Base-by-base conservation (phyloP, 2,329 filamentous ascomycete genomes). In the Neonectria faginata region DNA sequence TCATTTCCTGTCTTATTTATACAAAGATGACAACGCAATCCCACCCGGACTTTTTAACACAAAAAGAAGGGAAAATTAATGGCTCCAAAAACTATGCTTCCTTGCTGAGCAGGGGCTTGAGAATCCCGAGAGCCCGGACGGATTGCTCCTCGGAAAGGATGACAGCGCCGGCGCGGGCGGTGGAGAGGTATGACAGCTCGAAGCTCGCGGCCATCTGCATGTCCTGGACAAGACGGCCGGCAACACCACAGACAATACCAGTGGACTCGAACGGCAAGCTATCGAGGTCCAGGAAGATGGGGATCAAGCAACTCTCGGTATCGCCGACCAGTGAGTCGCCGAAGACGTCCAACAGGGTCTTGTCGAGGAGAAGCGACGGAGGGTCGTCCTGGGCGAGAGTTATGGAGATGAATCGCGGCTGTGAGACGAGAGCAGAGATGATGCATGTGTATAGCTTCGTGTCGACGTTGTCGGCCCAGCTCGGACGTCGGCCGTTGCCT, bases 201-300 rank as follows among this genome's bases (percentile, higher is more conserved):
- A 93, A 88, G 69, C 80, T 84, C 64, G 82, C 81, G 36, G 77
- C 76, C 70, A 81, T 81, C 59, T 84, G 79, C 78, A 93, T 90
- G 50, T 92, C 92, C 54, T 92, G 88, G 1, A 94, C 91, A 29
- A 98, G 83, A 59, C 89, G 87, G 27, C 94, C 93, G 0, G 95
- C 94, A 2, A 99, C 93, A 29, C 96, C 95, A 71, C 94, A 97
- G 3, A 99, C 93, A 62, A 99, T 97, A 22, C 95, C 95, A 0
- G 94, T 97, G 8, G 93, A 94, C 77, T 97, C 93, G 45, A 95
- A 85, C 0, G 95, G 92, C 44, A 98, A 82, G 45, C 88, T 89
- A 20, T 88, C 89, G 27, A 99, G 85, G 73, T 98, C 93, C 3
- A 99, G 85, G 63, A 94, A 95, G 71, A 99, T 96, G 1, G 96